Evolutionary conservation across 352 stramenopile genomes (phyloP).

Genomic region (Pythium aquatile): DNA sequence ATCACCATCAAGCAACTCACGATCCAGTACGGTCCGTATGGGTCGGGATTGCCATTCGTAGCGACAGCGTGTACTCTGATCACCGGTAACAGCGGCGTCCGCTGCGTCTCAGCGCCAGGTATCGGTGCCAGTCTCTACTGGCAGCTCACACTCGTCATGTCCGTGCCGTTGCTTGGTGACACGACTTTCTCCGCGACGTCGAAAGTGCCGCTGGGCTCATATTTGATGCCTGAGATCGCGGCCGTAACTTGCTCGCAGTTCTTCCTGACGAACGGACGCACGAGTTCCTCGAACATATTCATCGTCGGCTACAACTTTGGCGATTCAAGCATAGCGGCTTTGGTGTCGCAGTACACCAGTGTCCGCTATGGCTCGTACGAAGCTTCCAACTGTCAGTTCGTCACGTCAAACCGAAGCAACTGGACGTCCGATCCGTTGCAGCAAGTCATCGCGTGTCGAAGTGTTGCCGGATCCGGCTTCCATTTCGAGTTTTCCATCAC

Average conservation of each 20-base stretch:
- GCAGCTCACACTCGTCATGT: slow-evolving; percentile 50
- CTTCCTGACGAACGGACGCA: slow-evolving; percentile 44
- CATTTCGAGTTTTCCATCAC: slow-evolving; percentile 37
- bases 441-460: slow-evolving; percentile 43
- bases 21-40: slow-evolving; percentile 47
- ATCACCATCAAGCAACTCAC: slow-evolving; percentile 38
- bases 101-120: slow-evolving; percentile 41
- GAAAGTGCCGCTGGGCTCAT: slow-evolving; percentile 35
- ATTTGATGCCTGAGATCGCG: slow-evolving; percentile 29
- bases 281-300: slow-evolving; percentile 28
- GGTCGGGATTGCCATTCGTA: slow-evolving; percentile 30
- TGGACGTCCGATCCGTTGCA: not conserved
- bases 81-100: slow-evolving; percentile 43
- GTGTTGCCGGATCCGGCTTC: slow-evolving; percentile 34
- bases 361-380: slow-evolving; percentile 42
- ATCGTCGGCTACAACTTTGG: slow-evolving; percentile 51
- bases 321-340: slow-evolving; percentile 8
- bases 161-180: slow-evolving; percentile 32
- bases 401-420: not conserved
- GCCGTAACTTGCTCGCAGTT: slow-evolving; percentile 29
- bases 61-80: slow-evolving; percentile 43
- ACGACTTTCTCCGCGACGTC: slow-evolving; percentile 43
- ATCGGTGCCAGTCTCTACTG: slow-evolving; percentile 46
- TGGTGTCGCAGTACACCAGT: slow-evolving; percentile 12
- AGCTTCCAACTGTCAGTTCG: slow-evolving; percentile 31